These are phyloP conservation scores for Periglandula ipomoeae DNA, from an alignment of 2,329 filamentous ascomycete species.

Conservation along the genomic window DNA sequence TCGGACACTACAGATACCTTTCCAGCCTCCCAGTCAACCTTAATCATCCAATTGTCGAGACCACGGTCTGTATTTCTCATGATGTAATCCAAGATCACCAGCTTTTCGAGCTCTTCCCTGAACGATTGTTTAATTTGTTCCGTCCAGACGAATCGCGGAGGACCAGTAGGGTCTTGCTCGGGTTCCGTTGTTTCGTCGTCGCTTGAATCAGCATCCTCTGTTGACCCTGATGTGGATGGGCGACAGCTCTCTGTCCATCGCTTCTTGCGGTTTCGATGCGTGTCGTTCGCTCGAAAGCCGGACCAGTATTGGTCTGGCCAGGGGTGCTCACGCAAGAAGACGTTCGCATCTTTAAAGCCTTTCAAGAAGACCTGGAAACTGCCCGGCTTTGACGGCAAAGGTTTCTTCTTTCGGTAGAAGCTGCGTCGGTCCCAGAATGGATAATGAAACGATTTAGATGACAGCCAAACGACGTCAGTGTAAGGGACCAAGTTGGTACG, in stretches of 20 bases:
- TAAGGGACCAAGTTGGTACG: constrained; percentile 91
- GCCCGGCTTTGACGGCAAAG: constrained; percentile 79
- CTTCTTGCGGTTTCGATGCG: constrained; percentile 58
- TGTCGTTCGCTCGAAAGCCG: constrained; percentile 59
- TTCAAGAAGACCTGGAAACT: constrained; percentile 98
- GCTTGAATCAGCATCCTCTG: constrained; percentile 56
- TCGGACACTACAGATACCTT: constrained; percentile 81
- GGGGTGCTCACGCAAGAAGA: constrained; percentile 88
- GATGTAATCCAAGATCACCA: constrained; percentile 96
- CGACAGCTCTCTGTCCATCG: constrained; percentile 78
- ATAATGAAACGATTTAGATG: constrained; percentile 96
- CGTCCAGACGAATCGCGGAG: constrained; percentile 71
- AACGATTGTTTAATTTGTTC: constrained; percentile 83
- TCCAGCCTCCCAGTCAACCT: constrained; percentile 77
- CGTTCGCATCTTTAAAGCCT: constrained; percentile 92
- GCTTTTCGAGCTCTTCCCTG: constrained; percentile 88
- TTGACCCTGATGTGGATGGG: constrained; percentile 40
- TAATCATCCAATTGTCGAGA: constrained; percentile 99
- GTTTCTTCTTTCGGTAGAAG: constrained; percentile 78
- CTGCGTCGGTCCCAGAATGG: constrained; percentile 93
- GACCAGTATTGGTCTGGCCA: constrained; percentile 85
- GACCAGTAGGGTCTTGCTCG: constrained; percentile 40
- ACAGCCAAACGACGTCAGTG: constrained; percentile 87
- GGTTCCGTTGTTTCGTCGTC: constrained; percentile 42
- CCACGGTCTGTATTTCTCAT: constrained; percentile 98